Base-by-base conservation (phyloP, 305 asterid genomes). In the Solanum chacoense region DNA sequence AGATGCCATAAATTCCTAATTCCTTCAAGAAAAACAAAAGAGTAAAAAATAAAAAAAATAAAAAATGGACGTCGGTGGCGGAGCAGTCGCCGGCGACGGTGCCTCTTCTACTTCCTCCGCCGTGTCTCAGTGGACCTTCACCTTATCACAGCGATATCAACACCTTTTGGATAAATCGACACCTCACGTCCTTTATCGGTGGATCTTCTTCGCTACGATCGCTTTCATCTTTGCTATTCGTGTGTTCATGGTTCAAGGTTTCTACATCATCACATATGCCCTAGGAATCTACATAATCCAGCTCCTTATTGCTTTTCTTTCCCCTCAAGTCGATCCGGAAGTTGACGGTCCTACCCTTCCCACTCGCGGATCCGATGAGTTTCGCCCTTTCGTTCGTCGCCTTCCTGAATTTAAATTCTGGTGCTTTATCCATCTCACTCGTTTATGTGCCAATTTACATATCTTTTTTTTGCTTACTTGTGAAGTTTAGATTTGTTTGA, bases 271-370 rank as follows among this genome's bases (percentile, higher is more conserved):
- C 89, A 95, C 99, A 34, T 97, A 97, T 90, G 99, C 94, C 0
- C 91, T 97, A 67, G 99, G 98, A 28, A 97, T 97, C 92, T 96
- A 96, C 90, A 87, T 97, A 91, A 93, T 97, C 87, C 99, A 97
- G 93, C 94, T 97, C 87, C 89, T 96, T 90, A 94, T 97, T 63
- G 99, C 99, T 34, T 97, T 97, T 87, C 92, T 97, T 24, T 96
- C 99, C 80, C 99, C 99, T 71, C 98, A 96, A 93, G 98, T 97
- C 63, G 99, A 97, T 90, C 99, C 99, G 28, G 98, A 97, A 95
- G 91, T 95, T 91, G 94, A 96, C 28, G 99, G 96, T 11, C 98
- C 98, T 65, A 63, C 93, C 36, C 96, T 96, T 88, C 99, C 99
- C 72, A 94, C 97, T 80, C 98, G 96, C 69, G 96, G 98, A 90